Conservation (phyloP, 2,329 filamentous ascomycete species). For the Pseudogymnoascus sp. region DNA sequence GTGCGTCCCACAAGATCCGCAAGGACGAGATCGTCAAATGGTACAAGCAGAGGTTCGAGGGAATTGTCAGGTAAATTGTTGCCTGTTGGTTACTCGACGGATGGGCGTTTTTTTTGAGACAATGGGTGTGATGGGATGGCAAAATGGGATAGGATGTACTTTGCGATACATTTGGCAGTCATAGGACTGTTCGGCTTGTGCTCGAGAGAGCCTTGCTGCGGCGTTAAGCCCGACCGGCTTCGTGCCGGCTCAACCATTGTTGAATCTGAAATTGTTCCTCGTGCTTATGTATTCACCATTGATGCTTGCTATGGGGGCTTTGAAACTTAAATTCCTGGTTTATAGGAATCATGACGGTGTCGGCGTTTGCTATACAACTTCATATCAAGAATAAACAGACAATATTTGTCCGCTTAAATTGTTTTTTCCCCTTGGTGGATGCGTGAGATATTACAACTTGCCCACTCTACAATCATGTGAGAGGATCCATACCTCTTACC, state of each 20-base stretch:
- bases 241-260: conserved; percentile 48
- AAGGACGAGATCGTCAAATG: conserved; percentile 94
- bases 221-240: conserved; percentile 66
- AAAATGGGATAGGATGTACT: conserved; percentile 31
- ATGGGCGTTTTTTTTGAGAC: conserved; percentile 15
- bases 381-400: background rate
- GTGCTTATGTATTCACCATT: conserved; percentile 8
- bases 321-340: background rate
- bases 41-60: conserved; percentile 94
- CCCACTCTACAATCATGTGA: background rate
- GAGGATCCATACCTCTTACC: background rate
- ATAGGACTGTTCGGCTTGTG: conserved; percentile 40
- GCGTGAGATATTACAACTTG: background rate
- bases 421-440: background rate
- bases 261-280: conserved; percentile 6
- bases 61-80: conserved; percentile 84
- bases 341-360: background rate
- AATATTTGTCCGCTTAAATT: background rate
- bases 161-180: conserved; percentile 34
- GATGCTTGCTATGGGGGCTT: conserved; percentile 4
- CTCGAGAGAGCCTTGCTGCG: conserved; percentile 51
- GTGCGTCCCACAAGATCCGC: conserved; percentile 85
- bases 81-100: conserved; percentile 12
- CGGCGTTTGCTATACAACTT: conserved; percentile 5
- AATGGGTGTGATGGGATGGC: conserved; percentile 15